These are phyloP conservation scores for Cutaneotrichosporon mucoides DNA, from an alignment of 1,284 basidiomycete genomes.

Conservation along the genomic window DNA sequence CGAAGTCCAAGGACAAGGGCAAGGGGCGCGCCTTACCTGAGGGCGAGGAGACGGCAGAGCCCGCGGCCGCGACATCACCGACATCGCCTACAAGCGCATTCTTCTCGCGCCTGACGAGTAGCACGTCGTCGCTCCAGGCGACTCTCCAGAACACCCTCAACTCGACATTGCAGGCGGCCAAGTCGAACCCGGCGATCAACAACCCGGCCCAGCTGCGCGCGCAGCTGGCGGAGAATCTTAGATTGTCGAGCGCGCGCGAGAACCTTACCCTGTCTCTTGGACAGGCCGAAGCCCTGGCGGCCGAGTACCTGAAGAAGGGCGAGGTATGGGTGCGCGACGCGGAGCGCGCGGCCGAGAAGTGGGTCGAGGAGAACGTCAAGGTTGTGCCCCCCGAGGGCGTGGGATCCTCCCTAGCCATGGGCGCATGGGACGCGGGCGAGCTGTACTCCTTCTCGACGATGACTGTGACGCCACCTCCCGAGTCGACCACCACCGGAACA, in stretches of 20 bases:
- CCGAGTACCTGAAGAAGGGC: constrained; percentile 61
- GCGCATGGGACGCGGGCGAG: constrained; percentile 73
- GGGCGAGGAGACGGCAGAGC: background rate
- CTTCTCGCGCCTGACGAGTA: constrained; percentile 31
- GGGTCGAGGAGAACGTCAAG: constrained; percentile 66
- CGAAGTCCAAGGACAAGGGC: constrained; percentile 30
- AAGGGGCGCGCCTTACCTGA: constrained; percentile 25
- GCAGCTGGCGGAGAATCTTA: constrained; percentile 65
- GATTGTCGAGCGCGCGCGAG: constrained; percentile 45
- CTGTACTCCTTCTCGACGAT: constrained; percentile 60
- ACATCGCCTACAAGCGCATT: constrained; percentile 20
- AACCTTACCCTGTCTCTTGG: constrained; percentile 52
- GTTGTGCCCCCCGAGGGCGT: constrained; percentile 73
- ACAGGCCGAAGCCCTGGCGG: constrained; percentile 76
- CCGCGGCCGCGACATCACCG: background rate
- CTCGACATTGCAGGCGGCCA: constrained; percentile 62
- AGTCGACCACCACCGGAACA: background rate
- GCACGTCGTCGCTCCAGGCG: constrained; percentile 37
- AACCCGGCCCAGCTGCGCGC: constrained; percentile 54
- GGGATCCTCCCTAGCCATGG: constrained; percentile 50
- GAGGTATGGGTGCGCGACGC: constrained; percentile 63
- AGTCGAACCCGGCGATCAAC: constrained; percentile 44
- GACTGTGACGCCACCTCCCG: background rate
- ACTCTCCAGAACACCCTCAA: constrained; percentile 55
- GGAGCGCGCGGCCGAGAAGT: constrained; percentile 63